Conservation (phyloP, 371 early-diverging fungal genomes). For the Choanephora cucurbitarum region DNA sequence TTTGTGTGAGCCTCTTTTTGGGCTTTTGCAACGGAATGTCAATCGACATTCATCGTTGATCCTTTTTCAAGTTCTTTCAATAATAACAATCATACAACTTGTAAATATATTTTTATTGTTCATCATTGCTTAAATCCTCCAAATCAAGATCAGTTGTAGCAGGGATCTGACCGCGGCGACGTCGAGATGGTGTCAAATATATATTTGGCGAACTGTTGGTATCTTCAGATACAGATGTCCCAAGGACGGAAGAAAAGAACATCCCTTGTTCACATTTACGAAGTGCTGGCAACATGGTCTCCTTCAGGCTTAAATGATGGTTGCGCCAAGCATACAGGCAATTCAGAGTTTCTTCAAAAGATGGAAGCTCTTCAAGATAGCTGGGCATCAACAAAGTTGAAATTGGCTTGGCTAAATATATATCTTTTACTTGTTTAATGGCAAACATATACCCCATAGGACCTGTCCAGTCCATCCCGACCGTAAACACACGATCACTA, state of each 20-base stretch:
- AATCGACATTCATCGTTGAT: constrained; percentile 8
- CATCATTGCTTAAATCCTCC: constrained; percentile 6
- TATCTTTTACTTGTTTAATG: constrained; percentile 2
- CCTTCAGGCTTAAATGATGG: constrained; percentile 7
- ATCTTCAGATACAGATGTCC: constrained; percentile 8
- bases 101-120: constrained; percentile 7
- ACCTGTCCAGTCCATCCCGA: constrained; percentile 2
- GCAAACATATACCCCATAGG: constrained; percentile 9
- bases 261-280: constrained; percentile 8
- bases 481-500: constrained; percentile 6
- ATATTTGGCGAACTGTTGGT: constrained; percentile 3
- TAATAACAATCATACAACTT: constrained; percentile 8
- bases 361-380: neutral
- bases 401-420: constrained; percentile 8
- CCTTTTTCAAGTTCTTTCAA: constrained; percentile 10
- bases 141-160: constrained; percentile 5
- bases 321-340: constrained; percentile 3
- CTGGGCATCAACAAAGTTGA: constrained; percentile 4
- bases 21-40: constrained; percentile 7
- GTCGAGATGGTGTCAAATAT: constrained; percentile 3
- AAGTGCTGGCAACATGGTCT: constrained; percentile 8
- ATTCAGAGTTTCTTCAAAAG: constrained; percentile 3
- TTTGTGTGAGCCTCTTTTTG: constrained; percentile 10
- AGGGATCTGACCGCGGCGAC: constrained; percentile 3
- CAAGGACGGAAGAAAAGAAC: constrained; percentile 4